A percentile compares a stretch with the other conserved stretches of the same genome.
These are phyloP conservation scores for Podospora conica DNA, from an alignment of 495 filamentous ascomycete genomes.

Conservation along the genomic window DNA sequence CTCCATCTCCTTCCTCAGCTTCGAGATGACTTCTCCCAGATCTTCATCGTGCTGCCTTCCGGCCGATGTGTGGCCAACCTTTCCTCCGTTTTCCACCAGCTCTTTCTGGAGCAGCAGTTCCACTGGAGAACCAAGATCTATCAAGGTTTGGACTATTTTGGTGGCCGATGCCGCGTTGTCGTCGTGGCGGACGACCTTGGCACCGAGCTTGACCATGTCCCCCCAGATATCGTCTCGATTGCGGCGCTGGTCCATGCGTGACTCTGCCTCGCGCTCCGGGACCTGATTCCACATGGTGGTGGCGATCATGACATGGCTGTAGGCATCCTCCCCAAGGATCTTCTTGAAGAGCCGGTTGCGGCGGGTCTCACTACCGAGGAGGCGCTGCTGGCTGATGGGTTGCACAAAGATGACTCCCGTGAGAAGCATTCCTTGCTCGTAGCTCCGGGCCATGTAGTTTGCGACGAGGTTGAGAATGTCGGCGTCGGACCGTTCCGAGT, in stretches of 20 bases:
- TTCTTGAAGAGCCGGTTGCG: constrained; percentile 39
- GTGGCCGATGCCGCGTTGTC: constrained; percentile 19
- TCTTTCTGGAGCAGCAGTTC: constrained; percentile 6
- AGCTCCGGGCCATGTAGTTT: constrained; percentile 24
- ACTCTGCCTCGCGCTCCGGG: neutral
- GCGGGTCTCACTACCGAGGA: constrained; percentile 29
- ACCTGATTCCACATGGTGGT: constrained; percentile 41
- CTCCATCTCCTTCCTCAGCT: neutral
- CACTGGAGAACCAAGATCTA: neutral
- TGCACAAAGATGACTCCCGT: constrained; percentile 41
- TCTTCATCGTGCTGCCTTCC: constrained; percentile 9
- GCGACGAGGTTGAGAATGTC: constrained; percentile 37
- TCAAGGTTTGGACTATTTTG: constrained; percentile 4
- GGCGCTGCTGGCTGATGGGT: constrained; percentile 32
- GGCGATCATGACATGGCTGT: constrained; percentile 35
- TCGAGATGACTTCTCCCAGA: neutral
- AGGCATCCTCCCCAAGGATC: constrained; percentile 34
- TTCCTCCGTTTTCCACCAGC: neutral
- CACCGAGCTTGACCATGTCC: constrained; percentile 24
- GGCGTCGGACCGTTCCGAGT: constrained; percentile 35
- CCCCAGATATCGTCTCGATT: constrained; percentile 29
- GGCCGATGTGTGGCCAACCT: neutral
- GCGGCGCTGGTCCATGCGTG: constrained; percentile 25
- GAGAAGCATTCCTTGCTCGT: constrained; percentile 22
- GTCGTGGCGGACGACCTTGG: constrained; percentile 13